phyloP scores from a whole-genome alignment of 495 filamentous ascomycete genomes.

The Xylaria bambusicola region DNA sequence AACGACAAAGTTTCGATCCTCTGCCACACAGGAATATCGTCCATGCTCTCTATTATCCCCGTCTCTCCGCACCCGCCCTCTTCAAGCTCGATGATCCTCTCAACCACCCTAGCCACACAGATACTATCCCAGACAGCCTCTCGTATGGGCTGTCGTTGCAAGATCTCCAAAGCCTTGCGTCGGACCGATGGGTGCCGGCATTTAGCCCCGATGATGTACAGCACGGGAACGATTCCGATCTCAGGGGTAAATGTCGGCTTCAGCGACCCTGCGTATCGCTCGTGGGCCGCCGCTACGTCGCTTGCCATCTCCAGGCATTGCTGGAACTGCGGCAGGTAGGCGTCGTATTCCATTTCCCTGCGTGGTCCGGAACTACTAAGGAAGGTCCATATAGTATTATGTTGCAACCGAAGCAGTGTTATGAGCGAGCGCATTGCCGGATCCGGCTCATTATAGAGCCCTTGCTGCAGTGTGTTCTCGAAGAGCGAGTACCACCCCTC shows the following conservation, averaged over 20 bases:
- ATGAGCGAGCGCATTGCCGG: background rate
- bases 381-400: constrained; percentile 32
- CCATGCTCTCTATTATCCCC: constrained; percentile 25
- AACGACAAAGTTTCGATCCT: constrained; percentile 32
- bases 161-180: constrained; percentile 28
- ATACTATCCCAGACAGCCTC: constrained; percentile 40
- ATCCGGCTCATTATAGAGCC: background rate
- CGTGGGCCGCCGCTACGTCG: constrained; percentile 1
- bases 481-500: constrained; percentile 22
- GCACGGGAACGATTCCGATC: constrained; percentile 23
- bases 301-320: constrained; percentile 9
- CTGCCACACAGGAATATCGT: constrained; percentile 25
- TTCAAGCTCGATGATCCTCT: constrained; percentile 35
- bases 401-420: constrained; percentile 27
- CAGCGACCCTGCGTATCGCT: constrained; percentile 8
- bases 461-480: constrained; percentile 12
- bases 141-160: constrained; percentile 31
- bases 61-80: constrained; percentile 13
- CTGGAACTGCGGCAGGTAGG: constrained; percentile 20
- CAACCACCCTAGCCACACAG: constrained; percentile 29
- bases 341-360: constrained; percentile 23
- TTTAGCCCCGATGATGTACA: constrained; percentile 36
- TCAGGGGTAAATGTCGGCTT: constrained; percentile 25
- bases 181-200: constrained; percentile 34
- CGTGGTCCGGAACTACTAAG: constrained; percentile 23